Percentiles rank a stretch among this genome's conserved stretches.
Evolutionary conservation across 2,329 filamentous ascomycete genomes (phyloP).

Genomic region (Fusarium incarnatum): DNA sequence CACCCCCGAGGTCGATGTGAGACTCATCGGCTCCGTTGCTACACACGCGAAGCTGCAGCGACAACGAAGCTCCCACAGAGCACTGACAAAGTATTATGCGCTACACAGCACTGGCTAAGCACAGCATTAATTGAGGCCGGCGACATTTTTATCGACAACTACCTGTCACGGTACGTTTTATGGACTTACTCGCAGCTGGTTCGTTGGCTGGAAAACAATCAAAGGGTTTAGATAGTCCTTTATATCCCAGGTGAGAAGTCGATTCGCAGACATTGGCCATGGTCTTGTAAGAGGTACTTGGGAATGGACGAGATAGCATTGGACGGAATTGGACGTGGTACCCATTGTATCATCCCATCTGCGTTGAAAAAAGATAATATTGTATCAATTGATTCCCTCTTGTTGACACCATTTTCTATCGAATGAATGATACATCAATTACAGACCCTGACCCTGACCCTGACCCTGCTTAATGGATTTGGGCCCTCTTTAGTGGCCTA

Average conservation of each 20-base stretch:
- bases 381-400: slow-evolving; percentile 30
- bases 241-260: slow-evolving; percentile 48
- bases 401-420: background rate
- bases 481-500: slow-evolving; percentile 5
- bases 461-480: slow-evolving; percentile 9
- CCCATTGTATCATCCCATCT: slow-evolving; percentile 23
- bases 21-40: slow-evolving; percentile 45
- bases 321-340: slow-evolving; percentile 24
- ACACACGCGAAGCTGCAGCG: slow-evolving; percentile 19
- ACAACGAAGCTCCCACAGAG: slow-evolving; percentile 25
- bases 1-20: slow-evolving; percentile 55
- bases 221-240: slow-evolving; percentile 65
- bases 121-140: slow-evolving; percentile 13
- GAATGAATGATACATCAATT: background rate
- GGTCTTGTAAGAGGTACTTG: slow-evolving; percentile 42
- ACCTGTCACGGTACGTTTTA: slow-evolving; percentile 33
- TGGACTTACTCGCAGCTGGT: slow-evolving; percentile 38
- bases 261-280: slow-evolving; percentile 31
- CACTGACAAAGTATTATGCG: slow-evolving; percentile 34
- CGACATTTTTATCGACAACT: slow-evolving; percentile 17
- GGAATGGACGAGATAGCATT: slow-evolving; percentile 39
- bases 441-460: slow-evolving; percentile 30
- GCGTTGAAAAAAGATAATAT: slow-evolving; percentile 19
- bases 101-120: slow-evolving; percentile 23
- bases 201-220: slow-evolving; percentile 52